phyloP scores from a whole-genome alignment of 192 early-diverging fungal genomes.

The Linnemannia exigua region DNA sequence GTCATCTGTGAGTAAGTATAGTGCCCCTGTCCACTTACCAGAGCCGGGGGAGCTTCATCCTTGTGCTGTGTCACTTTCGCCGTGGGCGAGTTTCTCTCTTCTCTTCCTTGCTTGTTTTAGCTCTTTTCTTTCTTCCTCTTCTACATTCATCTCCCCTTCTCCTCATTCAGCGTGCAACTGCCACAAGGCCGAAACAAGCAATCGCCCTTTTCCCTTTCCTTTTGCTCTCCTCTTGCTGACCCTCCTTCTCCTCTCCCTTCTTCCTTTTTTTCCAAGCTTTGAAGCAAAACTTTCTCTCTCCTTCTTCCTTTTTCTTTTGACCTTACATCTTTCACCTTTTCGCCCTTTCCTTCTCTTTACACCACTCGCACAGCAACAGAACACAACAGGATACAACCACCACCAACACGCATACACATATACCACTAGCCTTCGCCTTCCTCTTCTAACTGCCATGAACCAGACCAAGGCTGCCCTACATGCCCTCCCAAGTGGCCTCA shows the following conservation, averaged over 20 bases:
- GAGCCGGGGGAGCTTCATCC: neutral
- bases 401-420: too few species aligned
- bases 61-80: neutral
- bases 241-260: neutral
- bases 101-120: neutral
- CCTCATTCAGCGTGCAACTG: neutral
- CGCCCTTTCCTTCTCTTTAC: neutral
- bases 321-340: neutral
- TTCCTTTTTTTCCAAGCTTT: neutral
- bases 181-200: neutral
- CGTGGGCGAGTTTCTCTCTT: neutral
- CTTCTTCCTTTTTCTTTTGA: neutral
- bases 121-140: neutral
- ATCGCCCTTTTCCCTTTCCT: neutral
- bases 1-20: neutral
- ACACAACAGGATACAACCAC: neutral
- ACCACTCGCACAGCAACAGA: neutral
- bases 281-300: neutral
- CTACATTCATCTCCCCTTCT: neutral
- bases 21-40: neutral
- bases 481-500: constrained; percentile 43
- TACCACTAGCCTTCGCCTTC: neutral
- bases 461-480: constrained; percentile 42
- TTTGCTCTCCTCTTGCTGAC: neutral
- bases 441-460: constrained; percentile 25